Evolutionary conservation across 164 flowering plant genomes (phyloP).

Genomic region (Cinnamomum micranthum): DNA sequence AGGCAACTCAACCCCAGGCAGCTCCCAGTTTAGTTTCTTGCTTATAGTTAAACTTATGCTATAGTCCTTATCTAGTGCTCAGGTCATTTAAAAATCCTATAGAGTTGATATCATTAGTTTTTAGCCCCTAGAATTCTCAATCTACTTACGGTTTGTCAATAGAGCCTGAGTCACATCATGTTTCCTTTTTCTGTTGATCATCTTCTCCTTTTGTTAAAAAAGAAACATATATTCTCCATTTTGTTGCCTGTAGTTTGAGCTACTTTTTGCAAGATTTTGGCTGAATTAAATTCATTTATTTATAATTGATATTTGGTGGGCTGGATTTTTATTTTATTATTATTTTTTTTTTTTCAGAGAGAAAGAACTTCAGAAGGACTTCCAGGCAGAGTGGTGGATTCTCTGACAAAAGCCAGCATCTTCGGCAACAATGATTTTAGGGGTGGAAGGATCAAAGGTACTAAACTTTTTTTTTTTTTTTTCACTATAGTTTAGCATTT

Average conservation of each 20-base stretch:
- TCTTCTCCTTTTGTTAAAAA: background rate
- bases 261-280: background rate
- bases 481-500: no score
- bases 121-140: no score
- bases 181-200: background rate
- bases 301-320: background rate
- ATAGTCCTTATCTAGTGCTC: no score
- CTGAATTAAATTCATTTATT: background rate
- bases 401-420: constrained; percentile 29
- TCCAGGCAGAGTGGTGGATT: constrained; percentile 5
- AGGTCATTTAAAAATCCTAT: no score
- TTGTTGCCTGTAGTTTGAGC: background rate
- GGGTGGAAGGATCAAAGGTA: no score
- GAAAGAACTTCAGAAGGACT: constrained; percentile 24
- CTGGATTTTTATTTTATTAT: background rate
- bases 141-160: no score
- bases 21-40: no score
- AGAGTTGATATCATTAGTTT: no score
- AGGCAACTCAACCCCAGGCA: no score
- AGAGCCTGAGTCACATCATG: background rate
- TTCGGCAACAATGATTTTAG: constrained; percentile 12
- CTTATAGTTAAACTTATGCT: no score
- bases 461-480: no score
- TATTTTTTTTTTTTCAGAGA: constrained; percentile 29
- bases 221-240: background rate